Conservation (phyloP, 2,329 filamentous ascomycete species). For the Pseudogymnoascus sp. region DNA sequence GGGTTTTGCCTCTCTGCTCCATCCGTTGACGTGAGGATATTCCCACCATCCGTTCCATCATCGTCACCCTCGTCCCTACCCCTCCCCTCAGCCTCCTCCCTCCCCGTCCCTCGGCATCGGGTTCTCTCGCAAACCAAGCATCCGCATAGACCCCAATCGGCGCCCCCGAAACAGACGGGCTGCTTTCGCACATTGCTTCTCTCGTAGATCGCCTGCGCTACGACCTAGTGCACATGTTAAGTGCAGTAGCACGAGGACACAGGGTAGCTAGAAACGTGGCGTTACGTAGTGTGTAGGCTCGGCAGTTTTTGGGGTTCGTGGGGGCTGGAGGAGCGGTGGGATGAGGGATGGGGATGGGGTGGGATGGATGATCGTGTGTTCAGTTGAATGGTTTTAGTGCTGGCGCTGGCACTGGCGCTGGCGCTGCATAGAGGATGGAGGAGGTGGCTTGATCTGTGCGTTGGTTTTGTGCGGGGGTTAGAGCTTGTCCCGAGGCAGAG, state of each 20-base stretch:
- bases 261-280: neutral
- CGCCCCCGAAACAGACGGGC: neutral
- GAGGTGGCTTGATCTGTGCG: neutral
- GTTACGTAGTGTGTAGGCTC: neutral
- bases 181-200: neutral
- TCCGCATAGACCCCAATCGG: neutral
- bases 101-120: neutral
- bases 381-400: neutral
- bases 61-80: neutral
- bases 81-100: neutral
- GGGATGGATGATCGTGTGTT: neutral
- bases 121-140: neutral
- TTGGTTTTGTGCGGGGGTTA: neutral
- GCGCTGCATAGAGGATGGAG: neutral
- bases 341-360: neutral
- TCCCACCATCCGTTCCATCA: neutral
- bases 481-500: slow-evolving; percentile 1
- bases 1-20: neutral
- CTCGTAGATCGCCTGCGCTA: neutral
- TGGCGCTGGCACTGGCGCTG: neutral
- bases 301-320: neutral
- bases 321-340: neutral
- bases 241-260: neutral
- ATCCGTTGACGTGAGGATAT: neutral
- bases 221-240: neutral